Conservation (phyloP, 2,329 filamentous ascomycete genomes). For the Microdochium trichocladiopsis region DNA sequence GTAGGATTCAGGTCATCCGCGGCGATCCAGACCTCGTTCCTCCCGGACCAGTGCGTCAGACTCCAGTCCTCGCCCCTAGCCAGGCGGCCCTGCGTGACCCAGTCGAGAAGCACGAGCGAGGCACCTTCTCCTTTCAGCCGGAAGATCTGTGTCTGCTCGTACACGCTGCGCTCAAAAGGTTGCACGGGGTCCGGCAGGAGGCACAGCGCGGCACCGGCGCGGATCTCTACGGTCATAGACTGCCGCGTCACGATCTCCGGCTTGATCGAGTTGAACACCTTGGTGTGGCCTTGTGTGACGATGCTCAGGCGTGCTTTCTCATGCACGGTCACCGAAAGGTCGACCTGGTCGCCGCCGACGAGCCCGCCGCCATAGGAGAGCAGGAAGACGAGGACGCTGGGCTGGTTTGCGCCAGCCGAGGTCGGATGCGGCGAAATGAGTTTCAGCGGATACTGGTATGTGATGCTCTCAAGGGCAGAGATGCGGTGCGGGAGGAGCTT, state of each 20-base stretch:
- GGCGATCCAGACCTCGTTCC: conserved; percentile 76
- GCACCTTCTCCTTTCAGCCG: conserved; percentile 41
- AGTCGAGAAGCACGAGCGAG: conserved; percentile 79
- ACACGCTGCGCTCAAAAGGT: conserved; percentile 78
- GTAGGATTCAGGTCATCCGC: too few species aligned
- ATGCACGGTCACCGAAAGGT: conserved; percentile 62
- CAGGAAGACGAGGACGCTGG: conserved; percentile 76
- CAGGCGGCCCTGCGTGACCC: conserved; percentile 83
- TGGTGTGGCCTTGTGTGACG: conserved; percentile 77
- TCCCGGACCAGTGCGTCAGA: conserved; percentile 68
- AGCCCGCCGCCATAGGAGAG: conserved; percentile 93
- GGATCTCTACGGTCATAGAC: conserved; percentile 42
- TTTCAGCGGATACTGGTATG: conserved; percentile 93
- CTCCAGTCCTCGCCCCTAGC: conserved; percentile 88
- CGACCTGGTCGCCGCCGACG: conserved; percentile 77
- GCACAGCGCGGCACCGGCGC: conserved; percentile 47
- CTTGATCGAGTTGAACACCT: conserved; percentile 78
- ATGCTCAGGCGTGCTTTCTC: conserved; percentile 58
- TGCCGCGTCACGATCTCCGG: conserved; percentile 51
- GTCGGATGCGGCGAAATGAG: conserved; percentile 74
- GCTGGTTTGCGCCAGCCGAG: conserved; percentile 35
- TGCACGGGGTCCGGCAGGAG: conserved; percentile 88
- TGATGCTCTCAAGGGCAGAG: conserved; percentile 66
- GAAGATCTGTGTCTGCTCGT: conserved; percentile 80
- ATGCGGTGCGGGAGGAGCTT: conserved; percentile 61